phyloP scores from a whole-genome alignment of 2,329 filamentous ascomycete genomes.

The Aspergillus sp. region DNA sequence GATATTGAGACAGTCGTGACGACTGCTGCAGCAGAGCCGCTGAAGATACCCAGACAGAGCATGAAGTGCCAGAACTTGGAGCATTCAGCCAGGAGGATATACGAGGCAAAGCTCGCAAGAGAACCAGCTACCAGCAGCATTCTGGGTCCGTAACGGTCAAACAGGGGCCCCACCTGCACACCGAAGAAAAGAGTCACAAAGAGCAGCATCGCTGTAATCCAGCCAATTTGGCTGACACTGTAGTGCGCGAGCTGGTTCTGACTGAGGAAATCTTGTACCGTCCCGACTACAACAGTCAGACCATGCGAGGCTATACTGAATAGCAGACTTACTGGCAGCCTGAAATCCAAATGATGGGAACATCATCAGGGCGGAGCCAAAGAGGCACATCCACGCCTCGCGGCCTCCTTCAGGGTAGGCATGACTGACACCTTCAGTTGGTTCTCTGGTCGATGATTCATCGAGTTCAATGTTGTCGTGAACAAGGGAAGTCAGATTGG shows the following conservation, averaged over 20 bases:
- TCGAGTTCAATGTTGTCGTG: background rate
- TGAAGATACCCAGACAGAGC: slow-evolving; percentile 37
- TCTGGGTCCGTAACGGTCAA: slow-evolving; percentile 50
- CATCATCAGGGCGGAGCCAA: slow-evolving; percentile 37
- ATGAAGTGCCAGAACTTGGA: slow-evolving; percentile 52
- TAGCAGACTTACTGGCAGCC: slow-evolving; percentile 28
- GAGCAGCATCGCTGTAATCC: slow-evolving; percentile 50
- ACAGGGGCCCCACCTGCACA: slow-evolving; percentile 51
- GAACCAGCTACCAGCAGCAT: slow-evolving; percentile 42
- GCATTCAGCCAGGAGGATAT: slow-evolving; percentile 51
- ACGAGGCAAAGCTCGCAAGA: slow-evolving; percentile 38
- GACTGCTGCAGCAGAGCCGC: slow-evolving; percentile 36
- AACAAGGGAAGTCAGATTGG: background rate
- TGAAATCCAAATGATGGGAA: slow-evolving; percentile 49
- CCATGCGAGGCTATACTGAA: too few species aligned
- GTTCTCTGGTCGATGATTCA: background rate
- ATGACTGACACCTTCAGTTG: slow-evolving; percentile 6
- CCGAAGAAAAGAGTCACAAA: slow-evolving; percentile 48
- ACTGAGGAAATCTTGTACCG: slow-evolving; percentile 50
- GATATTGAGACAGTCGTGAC: slow-evolving; percentile 39
- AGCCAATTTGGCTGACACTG: slow-evolving; percentile 48
- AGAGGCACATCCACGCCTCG: slow-evolving; percentile 35
- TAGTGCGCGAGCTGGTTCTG: slow-evolving; percentile 47
- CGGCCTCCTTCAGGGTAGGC: slow-evolving; percentile 33
- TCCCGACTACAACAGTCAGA: slow-evolving; percentile 38